Percentiles rank a stretch among this genome's conserved stretches.
Conservation (phyloP, 2,329 filamentous ascomycete species). For the Ceratocystis diversiconidia region DNA sequence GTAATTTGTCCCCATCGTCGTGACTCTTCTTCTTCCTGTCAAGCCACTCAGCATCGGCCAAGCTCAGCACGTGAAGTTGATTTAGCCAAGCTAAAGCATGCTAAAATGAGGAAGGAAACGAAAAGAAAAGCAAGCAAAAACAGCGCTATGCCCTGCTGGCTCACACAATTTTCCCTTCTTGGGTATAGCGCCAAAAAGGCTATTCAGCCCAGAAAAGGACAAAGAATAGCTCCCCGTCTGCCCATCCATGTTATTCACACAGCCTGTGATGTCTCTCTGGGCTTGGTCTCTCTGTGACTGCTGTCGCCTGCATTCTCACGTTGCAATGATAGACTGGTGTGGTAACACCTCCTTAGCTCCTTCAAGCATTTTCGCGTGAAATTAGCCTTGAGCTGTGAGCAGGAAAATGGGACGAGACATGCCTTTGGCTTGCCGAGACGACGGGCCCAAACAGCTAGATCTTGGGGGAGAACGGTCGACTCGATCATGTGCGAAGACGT, state of each 20-base stretch:
- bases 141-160: not conserved
- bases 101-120: too few species aligned
- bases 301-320: not conserved
- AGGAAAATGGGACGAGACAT: slow-evolving; percentile 2
- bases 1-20: not conserved
- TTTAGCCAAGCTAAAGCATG: not conserved
- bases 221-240: not conserved
- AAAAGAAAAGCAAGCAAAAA: not conserved
- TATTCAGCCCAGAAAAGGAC: not conserved
- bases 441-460: not conserved
- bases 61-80: slow-evolving; percentile 2
- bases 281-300: too few species aligned
- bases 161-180: not conserved
- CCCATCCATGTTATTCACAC: too few species aligned
- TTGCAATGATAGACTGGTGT: not conserved
- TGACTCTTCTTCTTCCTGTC: not conserved
- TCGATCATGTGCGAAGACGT: too few species aligned
- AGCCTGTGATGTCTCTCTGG: too few species aligned
- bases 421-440: not conserved
- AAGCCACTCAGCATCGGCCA: not conserved
- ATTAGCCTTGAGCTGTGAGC: too few species aligned
- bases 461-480: too few species aligned
- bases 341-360: not conserved
- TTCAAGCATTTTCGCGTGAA: not conserved
- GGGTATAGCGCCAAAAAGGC: not conserved